phyloP scores from a whole-genome alignment of 768 basidiomycete species.

The Lyophyllum shimeji region DNA sequence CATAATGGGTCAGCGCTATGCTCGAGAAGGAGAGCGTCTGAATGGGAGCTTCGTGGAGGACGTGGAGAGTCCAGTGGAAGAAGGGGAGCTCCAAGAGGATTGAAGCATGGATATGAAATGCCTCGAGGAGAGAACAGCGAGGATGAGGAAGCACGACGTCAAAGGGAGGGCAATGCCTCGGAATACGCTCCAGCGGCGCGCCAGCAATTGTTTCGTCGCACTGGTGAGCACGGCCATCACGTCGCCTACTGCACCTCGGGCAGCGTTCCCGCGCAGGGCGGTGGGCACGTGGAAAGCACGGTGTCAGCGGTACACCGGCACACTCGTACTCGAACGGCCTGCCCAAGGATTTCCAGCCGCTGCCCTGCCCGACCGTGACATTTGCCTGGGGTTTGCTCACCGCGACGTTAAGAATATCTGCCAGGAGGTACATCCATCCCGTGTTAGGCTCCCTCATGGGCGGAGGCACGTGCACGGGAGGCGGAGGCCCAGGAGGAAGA shows the following conservation, averaged over 20 bases:
- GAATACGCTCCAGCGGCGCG: neutral
- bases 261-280: too few relatives aligned
- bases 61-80: conserved; percentile 17
- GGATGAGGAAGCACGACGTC: neutral
- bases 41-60: conserved; percentile 15
- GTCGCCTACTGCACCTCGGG: neutral
- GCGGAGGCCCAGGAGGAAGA: too few relatives aligned
- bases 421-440: neutral
- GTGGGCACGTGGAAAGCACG: neutral
- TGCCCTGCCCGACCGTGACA: neutral
- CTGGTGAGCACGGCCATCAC: too few relatives aligned
- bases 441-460: neutral
- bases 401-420: neutral
- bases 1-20: conserved; percentile 12
- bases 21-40: conserved; percentile 15
- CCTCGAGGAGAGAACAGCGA: neutral
- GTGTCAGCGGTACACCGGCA: neutral
- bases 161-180: neutral
- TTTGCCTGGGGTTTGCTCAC: neutral
- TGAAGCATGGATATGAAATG: conserved; percentile 9
- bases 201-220: neutral
- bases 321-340: neutral
- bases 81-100: conserved; percentile 13
- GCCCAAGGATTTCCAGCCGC: neutral
- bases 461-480: too few relatives aligned